Evolutionary conservation across 257 asterid genomes (phyloP).

Genomic region (Salvia splendens): DNA sequence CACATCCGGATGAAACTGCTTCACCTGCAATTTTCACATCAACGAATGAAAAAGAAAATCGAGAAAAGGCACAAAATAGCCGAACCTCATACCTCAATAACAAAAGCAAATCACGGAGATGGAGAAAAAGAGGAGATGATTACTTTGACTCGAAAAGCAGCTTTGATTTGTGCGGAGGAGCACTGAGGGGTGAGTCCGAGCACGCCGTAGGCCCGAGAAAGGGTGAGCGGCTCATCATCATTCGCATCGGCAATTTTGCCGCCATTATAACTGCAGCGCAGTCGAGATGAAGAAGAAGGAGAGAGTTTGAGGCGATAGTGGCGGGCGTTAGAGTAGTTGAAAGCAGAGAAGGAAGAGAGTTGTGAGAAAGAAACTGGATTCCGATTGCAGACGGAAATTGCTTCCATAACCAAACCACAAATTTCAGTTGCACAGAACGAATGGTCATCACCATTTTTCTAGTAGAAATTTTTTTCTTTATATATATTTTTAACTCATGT

Average conservation of each 20-base stretch:
- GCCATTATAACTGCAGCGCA: conserved; percentile 36
- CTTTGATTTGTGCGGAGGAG: conserved; percentile 64
- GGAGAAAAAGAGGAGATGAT: background rate
- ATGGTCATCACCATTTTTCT: no score
- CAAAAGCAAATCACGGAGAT: background rate
- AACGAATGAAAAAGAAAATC: background rate
- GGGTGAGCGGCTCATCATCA: conserved; percentile 43
- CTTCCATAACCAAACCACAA: conserved; percentile 25
- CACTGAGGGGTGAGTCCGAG: conserved; percentile 71
- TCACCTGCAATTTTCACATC: conserved; percentile 48
- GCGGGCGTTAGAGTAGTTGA: background rate
- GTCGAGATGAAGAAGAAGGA: conserved; percentile 33
- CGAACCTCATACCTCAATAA: background rate
- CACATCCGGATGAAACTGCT: conserved; percentile 88
- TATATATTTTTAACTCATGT: no score
- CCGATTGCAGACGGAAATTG: conserved; percentile 21
- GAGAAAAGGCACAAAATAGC: background rate
- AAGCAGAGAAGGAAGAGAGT: conserved; percentile 23
- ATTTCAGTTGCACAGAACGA: background rate
- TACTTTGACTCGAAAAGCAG: conserved; percentile 88
- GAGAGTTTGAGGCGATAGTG: conserved; percentile 19
- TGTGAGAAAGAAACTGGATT: conserved; percentile 4
- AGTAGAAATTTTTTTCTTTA: no score
- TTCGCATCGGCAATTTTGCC: conserved; percentile 27
- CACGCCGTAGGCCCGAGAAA: conserved; percentile 59